These are phyloP conservation scores for Zygoascus ofunaensis DNA, from an alignment of 805 yeast genomes.

Conservation along the genomic window DNA sequence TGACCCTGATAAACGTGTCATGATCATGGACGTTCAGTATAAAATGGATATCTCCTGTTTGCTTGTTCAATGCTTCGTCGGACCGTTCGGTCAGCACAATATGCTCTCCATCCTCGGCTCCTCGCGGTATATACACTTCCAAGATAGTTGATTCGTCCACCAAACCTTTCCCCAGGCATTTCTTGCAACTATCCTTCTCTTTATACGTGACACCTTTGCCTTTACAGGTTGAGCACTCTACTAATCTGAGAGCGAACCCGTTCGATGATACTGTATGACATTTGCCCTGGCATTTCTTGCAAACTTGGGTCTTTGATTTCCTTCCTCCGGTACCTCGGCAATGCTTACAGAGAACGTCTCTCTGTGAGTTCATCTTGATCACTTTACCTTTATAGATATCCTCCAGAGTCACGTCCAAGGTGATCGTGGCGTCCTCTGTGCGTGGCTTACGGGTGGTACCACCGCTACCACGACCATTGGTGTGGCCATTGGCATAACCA, in stretches of 20 bases:
- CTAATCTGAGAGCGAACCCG: conserved; percentile 52
- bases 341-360: conserved; percentile 60
- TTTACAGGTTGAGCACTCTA: conserved; percentile 56
- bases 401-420: conserved; percentile 55
- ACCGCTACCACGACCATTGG: conserved; percentile 16
- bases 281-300: conserved; percentile 63
- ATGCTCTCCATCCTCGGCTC: conserved; percentile 53
- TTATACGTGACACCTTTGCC: conserved; percentile 58
- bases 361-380: conserved; percentile 59
- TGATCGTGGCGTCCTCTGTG: conserved; percentile 62
- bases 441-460: conserved; percentile 16
- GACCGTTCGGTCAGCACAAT: conserved; percentile 60
- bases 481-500: conserved; percentile 1
- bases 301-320: conserved; percentile 44
- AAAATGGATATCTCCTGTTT: conserved; percentile 71
- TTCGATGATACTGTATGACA: conserved; percentile 55
- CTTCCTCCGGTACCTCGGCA: conserved; percentile 78
- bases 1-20: conserved; percentile 41
- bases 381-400: conserved; percentile 77
- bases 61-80: conserved; percentile 63
- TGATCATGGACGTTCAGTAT: conserved; percentile 45
- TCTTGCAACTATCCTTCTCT: conserved; percentile 65
- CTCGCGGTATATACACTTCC: conserved; percentile 69
- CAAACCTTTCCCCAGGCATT: conserved; percentile 58
- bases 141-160: conserved; percentile 59